A percentile compares a stretch with the other conserved stretches of the same genome.
Evolutionary conservation across 306 rosid species (phyloP).

Genomic region (Quercus wislizeni): DNA sequence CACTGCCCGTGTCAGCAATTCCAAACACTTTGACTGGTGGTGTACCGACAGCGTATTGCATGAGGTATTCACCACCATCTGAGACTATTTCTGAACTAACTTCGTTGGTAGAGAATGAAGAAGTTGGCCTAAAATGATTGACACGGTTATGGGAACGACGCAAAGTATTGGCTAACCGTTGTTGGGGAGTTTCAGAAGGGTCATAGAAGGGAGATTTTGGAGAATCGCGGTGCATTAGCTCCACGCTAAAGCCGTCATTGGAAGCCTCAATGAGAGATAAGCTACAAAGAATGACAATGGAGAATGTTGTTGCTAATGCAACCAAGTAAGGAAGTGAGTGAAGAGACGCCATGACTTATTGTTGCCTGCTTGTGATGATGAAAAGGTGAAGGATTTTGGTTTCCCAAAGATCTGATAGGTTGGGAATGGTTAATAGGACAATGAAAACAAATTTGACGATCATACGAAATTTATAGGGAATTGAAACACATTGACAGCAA

Average conservation of each 20-base stretch:
- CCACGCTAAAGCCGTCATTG: conserved; percentile 20
- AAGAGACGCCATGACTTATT: not conserved
- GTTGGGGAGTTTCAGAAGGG: not conserved
- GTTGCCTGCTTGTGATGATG: not conserved
- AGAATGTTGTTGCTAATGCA: not conserved
- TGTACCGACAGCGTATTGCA: conserved; percentile 46
- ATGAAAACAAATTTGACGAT: too few species aligned
- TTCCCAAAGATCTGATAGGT: too few species aligned
- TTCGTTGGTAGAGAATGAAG: not conserved
- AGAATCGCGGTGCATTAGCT: not conserved
- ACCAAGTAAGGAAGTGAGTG: not conserved
- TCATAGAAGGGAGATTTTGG: not conserved
- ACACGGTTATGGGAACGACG: conserved; percentile 7
- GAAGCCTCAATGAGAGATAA: not conserved
- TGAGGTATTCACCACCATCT: conserved; percentile 29
- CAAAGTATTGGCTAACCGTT: not conserved
- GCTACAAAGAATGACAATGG: not conserved
- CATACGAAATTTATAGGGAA: too few species aligned
- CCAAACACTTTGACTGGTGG: conserved; percentile 39
- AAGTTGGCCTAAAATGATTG: not conserved
- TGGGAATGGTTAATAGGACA: too few species aligned
- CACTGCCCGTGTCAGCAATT: conserved; percentile 54
- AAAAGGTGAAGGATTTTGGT: not conserved
- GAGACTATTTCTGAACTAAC: not conserved
- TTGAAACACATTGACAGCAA: too few species aligned